These are phyloP conservation scores for Acanthamoeba castellanii DNA, from an alignment of 208 protist genomes.

Conservation along the genomic window DNA sequence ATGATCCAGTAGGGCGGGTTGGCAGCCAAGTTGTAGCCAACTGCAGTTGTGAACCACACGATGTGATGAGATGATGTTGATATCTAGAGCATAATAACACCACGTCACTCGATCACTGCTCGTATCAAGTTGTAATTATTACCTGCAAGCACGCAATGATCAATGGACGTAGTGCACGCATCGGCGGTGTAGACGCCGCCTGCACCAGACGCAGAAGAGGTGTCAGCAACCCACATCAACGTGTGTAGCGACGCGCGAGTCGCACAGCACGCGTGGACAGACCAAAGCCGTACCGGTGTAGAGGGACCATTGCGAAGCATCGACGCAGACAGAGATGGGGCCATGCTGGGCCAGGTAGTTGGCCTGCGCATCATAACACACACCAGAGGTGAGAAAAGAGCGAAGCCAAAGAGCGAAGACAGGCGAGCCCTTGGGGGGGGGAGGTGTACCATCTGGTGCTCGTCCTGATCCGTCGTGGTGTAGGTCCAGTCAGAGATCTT, in stretches of 20 bases:
- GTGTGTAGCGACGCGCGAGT: no score
- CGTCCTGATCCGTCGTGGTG: slow-evolving; percentile 85
- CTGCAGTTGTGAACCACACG: no score
- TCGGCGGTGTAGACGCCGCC: neutral
- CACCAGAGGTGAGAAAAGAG: neutral
- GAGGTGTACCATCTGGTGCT: slow-evolving; percentile 90
- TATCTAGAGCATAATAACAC: no score
- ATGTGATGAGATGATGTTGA: no score
- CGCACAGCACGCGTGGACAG: no score
- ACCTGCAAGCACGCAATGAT: slow-evolving; percentile 30
- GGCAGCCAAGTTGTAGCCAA: neutral
- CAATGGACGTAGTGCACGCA: neutral
- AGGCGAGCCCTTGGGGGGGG: neutral
- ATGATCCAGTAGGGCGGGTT: slow-evolving; percentile 35
- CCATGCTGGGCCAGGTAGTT: slow-evolving; percentile 89
- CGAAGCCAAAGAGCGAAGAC: neutral
- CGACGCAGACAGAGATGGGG: slow-evolving; percentile 93
- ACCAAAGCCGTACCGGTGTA: slow-evolving; percentile 2
- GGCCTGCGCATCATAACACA: no score
- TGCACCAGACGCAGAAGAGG: neutral
- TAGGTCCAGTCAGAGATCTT: slow-evolving; percentile 88
- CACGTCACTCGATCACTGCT: no score
- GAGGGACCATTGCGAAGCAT: slow-evolving; percentile 58
- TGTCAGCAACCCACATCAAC: neutral
- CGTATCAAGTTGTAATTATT: no score